Conservation (phyloP, 2,329 filamentous ascomycete species). For the Fusarium torreyae region DNA sequence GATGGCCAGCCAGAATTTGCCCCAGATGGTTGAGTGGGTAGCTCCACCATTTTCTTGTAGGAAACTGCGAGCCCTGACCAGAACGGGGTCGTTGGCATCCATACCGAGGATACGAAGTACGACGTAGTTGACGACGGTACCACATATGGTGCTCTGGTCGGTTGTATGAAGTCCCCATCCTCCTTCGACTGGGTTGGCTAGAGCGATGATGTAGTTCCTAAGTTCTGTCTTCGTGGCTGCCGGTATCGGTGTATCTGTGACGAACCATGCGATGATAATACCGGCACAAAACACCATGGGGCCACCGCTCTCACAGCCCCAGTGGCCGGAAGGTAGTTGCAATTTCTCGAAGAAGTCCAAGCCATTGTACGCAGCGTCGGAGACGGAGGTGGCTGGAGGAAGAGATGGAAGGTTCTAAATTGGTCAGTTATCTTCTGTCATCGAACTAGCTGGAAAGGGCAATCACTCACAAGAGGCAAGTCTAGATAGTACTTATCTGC, state of each 20-base stretch:
- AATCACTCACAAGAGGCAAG: constrained; percentile 75
- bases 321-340: constrained; percentile 89
- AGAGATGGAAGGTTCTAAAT: constrained; percentile 80
- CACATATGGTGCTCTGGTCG: constrained; percentile 90
- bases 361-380: constrained; percentile 85
- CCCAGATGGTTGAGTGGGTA: constrained; percentile 90
- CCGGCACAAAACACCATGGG: constrained; percentile 95
- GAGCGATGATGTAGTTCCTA: constrained; percentile 88
- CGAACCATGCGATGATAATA: constrained; percentile 87
- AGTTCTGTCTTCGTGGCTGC: constrained; percentile 87
- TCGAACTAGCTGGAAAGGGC: no score
- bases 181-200: constrained; percentile 86
- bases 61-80: constrained; percentile 85
- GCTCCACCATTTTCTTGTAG: constrained; percentile 90
- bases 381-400: constrained; percentile 76
- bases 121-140: constrained; percentile 90
- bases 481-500: constrained; percentile 91
- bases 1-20: constrained; percentile 91
- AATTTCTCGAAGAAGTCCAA: constrained; percentile 89
- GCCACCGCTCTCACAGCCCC: constrained; percentile 96
- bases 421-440: neutral
- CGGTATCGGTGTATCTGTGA: constrained; percentile 88
- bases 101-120: constrained; percentile 85
- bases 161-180: constrained; percentile 98
- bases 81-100: constrained; percentile 82